These are phyloP conservation scores for Phytopythium montanum DNA, from an alignment of 352 stramenopile genomes.

Conservation along the genomic window DNA sequence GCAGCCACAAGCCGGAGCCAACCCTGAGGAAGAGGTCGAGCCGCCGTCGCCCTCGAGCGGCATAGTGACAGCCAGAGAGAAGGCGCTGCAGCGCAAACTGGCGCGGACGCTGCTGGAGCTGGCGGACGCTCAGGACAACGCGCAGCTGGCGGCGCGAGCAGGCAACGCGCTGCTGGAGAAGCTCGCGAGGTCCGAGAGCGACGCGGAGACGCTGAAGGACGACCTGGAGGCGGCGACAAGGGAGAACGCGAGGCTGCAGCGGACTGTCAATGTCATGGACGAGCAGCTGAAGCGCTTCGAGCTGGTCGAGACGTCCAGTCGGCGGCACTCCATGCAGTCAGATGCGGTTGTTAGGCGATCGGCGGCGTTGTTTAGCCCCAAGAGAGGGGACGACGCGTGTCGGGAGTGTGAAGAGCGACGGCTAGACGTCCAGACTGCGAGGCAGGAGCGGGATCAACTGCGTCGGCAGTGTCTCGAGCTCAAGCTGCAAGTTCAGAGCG, in stretches of 20 bases:
- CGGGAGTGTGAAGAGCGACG: neutral
- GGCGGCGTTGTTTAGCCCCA: neutral
- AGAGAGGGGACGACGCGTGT: neutral
- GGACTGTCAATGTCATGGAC: neutral
- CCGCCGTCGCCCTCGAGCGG: neutral
- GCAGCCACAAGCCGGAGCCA: neutral
- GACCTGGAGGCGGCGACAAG: conserved; percentile 6
- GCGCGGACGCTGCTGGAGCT: conserved; percentile 40
- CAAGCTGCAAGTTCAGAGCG: conserved; percentile 31
- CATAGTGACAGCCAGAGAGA: conserved; percentile 11
- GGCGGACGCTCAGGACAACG: conserved; percentile 33
- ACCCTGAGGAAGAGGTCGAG: conserved; percentile 10
- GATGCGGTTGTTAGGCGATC: neutral
- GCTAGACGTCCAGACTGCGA: neutral
- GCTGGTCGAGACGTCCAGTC: neutral
- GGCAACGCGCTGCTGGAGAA: conserved; percentile 45
- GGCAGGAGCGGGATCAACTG: conserved; percentile 20
- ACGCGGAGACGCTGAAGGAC: conserved; percentile 1
- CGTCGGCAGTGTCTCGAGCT: conserved; percentile 42
- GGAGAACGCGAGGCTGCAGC: conserved; percentile 18
- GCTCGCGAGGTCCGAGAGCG: conserved; percentile 18
- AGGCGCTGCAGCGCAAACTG: conserved; percentile 30
- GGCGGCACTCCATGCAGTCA: neutral
- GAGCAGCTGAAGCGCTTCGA: conserved; percentile 1
- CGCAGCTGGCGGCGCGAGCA: conserved; percentile 43